phyloP scores from a whole-genome alignment of 1,139 yeast species.

The Blastobotrys ciferrii region DNA sequence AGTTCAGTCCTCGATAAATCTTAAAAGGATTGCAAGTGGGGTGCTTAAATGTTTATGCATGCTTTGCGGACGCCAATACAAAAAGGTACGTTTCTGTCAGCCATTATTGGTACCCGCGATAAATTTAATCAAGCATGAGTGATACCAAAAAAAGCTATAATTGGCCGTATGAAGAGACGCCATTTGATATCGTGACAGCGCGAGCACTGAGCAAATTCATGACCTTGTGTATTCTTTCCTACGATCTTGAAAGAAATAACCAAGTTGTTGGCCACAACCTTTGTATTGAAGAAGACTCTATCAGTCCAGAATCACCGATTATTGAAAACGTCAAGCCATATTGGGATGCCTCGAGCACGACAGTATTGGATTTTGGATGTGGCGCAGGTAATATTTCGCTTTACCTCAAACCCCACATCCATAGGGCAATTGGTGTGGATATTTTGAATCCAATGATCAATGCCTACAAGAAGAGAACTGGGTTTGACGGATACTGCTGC shows the following conservation, averaged over 20 bases:
- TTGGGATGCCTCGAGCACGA: slow-evolving; percentile 1
- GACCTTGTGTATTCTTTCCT: not conserved
- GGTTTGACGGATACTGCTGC: not conserved
- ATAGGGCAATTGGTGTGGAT: slow-evolving; percentile 32
- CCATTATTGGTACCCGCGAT: too few relatives aligned
- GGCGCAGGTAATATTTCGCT: slow-evolving; percentile 32
- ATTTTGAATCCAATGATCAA: slow-evolving; percentile 31
- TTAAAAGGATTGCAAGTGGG: too few relatives aligned
- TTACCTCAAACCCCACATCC: slow-evolving; percentile 26
- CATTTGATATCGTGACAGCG: not conserved
- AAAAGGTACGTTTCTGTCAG: too few relatives aligned
- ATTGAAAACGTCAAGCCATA: not conserved
- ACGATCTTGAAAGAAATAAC: not conserved
- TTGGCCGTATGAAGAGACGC: too few relatives aligned
- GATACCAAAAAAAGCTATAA: too few relatives aligned
- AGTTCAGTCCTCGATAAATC: too few relatives aligned
- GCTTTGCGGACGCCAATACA: too few relatives aligned
- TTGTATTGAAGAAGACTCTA: not conserved
- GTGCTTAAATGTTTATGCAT: too few relatives aligned
- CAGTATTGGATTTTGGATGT: slow-evolving; percentile 35
- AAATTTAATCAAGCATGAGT: too few relatives aligned
- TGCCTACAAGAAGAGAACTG: slow-evolving; percentile 21
- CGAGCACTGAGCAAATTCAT: slow-evolving; percentile 1
- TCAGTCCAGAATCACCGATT: not conserved
- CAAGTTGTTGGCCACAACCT: not conserved